These are phyloP conservation scores for Saccharomyces paradoxus DNA, from an alignment of 805 yeast species.

Conservation along the genomic window DNA sequence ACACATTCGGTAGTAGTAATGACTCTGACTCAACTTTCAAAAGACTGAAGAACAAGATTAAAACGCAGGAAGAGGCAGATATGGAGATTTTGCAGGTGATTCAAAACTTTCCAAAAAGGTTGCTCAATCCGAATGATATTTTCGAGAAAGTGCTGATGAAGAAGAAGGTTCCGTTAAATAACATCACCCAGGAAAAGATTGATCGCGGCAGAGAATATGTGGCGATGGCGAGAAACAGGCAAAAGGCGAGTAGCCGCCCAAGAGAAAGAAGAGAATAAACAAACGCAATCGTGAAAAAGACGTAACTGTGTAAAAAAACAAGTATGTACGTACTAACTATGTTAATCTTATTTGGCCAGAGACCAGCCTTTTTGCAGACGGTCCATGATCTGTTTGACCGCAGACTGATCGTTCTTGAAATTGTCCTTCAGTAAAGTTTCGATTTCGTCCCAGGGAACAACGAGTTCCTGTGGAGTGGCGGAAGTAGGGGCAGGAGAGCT, in stretches of 20 bases:
- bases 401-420: slow-evolving; percentile 21
- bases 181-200: slow-evolving; percentile 73
- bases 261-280: background rate
- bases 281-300: slow-evolving; percentile 7
- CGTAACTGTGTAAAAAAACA: background rate
- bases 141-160: slow-evolving; percentile 63
- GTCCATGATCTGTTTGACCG: slow-evolving; percentile 23
- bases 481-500: background rate
- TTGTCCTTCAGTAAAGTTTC: slow-evolving; percentile 30
- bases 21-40: background rate
- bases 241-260: background rate
- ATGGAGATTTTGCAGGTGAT: slow-evolving; percentile 72
- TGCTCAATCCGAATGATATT: slow-evolving; percentile 59
- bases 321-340: background rate
- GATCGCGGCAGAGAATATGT: slow-evolving; percentile 71
- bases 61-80: slow-evolving; percentile 32
- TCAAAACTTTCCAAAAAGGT: slow-evolving; percentile 69
- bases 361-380: slow-evolving; percentile 38
- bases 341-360: slow-evolving; percentile 18
- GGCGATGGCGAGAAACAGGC: slow-evolving; percentile 41
- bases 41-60: background rate
- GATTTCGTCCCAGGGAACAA: slow-evolving; percentile 42
- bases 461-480: slow-evolving; percentile 2
- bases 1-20: background rate
- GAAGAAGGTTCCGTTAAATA: slow-evolving; percentile 60